Base-by-base conservation (phyloP, 2,329 filamentous ascomycete genomes). In the Aureobasidium lini region DNA sequence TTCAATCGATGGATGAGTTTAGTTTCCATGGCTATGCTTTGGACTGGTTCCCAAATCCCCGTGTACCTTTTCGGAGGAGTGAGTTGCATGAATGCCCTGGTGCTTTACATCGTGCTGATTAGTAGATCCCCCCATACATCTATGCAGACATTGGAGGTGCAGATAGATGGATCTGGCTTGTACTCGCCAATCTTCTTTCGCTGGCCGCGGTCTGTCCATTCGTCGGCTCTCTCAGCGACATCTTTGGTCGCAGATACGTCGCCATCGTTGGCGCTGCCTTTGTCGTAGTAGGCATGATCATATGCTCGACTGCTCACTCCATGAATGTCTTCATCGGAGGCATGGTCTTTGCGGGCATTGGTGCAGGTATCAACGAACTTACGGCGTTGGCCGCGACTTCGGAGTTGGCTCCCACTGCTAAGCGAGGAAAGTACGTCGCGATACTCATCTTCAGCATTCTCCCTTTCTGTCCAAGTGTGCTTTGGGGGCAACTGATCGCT, bases 301-400 rank as follows among this genome's bases (percentile, higher is more conserved):
- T 87, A 37, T 79, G 78, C 60, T 79, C 80, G 5, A 83, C 81
- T 1, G 80, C 84, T 1, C 69, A 81, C 28, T 73, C 66, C 10
- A 87, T 87, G 80, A 83, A 84, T 62, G 71, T 75, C 31, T 84
- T 85, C 62, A 86, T 87, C 64, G 79, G 81, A 81, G 78, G 79
- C 43, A 81, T 81, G 78, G 77, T 79, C 2, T 76, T 88, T 63
- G 79, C 84, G 9, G 86, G 86, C 1, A 74, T 83, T 6, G 86
- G 85, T 36, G 84, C 85, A 10, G 86, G 86, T 13, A 79, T 88
- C 62, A 85, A 84, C 64, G 85, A 88, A 69, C 74, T 89, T 36
- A 88, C 84, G 6, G 84, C 86, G 4, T 75, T 89, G 8, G 84
- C 86, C 31, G 86, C 80, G 36, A 86, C 85, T 1, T 83, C 84